Evolutionary conservation across 495 filamentous ascomycete genomes (phyloP).

Genomic region (Penicillium herquei): DNA sequence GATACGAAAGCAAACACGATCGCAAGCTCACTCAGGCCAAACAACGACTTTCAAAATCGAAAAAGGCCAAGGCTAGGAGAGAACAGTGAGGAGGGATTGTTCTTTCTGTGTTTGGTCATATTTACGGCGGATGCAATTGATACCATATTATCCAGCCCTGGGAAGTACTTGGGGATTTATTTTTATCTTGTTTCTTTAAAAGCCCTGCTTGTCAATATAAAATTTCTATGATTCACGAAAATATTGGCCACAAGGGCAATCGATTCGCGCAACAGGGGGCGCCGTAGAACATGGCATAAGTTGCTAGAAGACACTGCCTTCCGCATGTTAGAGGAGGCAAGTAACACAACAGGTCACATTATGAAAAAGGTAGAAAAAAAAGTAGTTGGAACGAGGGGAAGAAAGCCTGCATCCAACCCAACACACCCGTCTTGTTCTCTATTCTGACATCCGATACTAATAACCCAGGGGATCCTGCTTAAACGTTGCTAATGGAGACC

Average conservation of each 20-base stretch:
- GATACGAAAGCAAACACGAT: slow-evolving; percentile 84
- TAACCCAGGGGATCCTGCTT: slow-evolving; percentile 31
- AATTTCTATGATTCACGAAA: slow-evolving; percentile 19
- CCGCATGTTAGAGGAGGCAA: slow-evolving; percentile 22
- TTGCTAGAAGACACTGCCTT: slow-evolving; percentile 24
- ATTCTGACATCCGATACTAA: slow-evolving; percentile 27
- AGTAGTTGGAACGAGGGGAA: slow-evolving; percentile 21
- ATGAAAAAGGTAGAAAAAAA: slow-evolving; percentile 21
- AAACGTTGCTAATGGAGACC: slow-evolving; percentile 87
- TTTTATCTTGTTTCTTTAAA: background rate
- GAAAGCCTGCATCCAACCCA: slow-evolving; percentile 31
- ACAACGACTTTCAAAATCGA: slow-evolving; percentile 60
- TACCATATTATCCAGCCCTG: slow-evolving; percentile 12
- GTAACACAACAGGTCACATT: slow-evolving; percentile 24
- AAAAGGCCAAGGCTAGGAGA: slow-evolving; percentile 45
- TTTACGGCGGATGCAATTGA: background rate
- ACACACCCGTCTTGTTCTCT: background rate
- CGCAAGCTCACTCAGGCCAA: slow-evolving; percentile 66
- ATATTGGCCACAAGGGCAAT: slow-evolving; percentile 11
- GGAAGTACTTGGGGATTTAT: background rate
- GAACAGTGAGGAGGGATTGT: slow-evolving; percentile 26
- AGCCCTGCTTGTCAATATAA: slow-evolving; percentile 7
- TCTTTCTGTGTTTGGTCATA: background rate
- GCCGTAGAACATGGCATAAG: slow-evolving; percentile 20
- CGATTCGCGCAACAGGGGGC: slow-evolving; percentile 13